These are phyloP conservation scores for Stachybotrys chlorohalonatus DNA, from an alignment of 2,329 filamentous ascomycete genomes.

Conservation along the genomic window DNA sequence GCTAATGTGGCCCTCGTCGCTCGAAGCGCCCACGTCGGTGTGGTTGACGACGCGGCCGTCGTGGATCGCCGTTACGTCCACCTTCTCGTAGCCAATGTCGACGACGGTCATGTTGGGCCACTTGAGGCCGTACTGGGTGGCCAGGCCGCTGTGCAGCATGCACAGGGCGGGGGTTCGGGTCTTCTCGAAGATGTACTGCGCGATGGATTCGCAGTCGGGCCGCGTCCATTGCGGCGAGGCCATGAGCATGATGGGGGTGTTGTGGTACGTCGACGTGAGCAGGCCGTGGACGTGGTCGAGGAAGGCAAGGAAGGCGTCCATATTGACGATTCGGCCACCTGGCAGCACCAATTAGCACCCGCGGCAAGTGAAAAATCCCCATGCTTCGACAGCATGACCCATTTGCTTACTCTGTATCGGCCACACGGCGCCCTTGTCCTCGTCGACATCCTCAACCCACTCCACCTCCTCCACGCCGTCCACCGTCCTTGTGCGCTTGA, in stretches of 20 bases:
- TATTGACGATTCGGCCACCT: constrained; percentile 78
- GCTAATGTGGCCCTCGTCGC: constrained; percentile 42
- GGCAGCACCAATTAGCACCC: constrained; percentile 6
- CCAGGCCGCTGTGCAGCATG: constrained; percentile 80
- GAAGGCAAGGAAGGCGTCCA: constrained; percentile 88
- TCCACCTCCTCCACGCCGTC: constrained; percentile 49
- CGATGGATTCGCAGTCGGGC: constrained; percentile 76
- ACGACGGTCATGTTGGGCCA: constrained; percentile 73
- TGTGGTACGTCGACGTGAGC: constrained; percentile 87
- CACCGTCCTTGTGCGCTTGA: constrained; percentile 47
- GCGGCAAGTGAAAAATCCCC: neutral
- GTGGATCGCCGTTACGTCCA: constrained; percentile 82
- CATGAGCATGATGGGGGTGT: constrained; percentile 88
- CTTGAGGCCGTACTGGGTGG: constrained; percentile 75
- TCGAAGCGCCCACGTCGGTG: constrained; percentile 52
- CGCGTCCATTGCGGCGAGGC: constrained; percentile 85
- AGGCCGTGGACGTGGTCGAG: constrained; percentile 86
- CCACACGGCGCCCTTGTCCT: constrained; percentile 82
- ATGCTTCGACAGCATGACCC: neutral
- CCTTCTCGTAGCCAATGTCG: constrained; percentile 86
- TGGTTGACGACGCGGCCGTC: constrained; percentile 69
- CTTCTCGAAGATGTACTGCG: constrained; percentile 94
- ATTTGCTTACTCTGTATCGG: constrained; percentile 54
- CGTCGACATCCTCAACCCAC: constrained; percentile 83
- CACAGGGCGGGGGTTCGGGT: constrained; percentile 90